Conservation (phyloP, 441 rosid species). For the Gossypium gossypioides region DNA sequence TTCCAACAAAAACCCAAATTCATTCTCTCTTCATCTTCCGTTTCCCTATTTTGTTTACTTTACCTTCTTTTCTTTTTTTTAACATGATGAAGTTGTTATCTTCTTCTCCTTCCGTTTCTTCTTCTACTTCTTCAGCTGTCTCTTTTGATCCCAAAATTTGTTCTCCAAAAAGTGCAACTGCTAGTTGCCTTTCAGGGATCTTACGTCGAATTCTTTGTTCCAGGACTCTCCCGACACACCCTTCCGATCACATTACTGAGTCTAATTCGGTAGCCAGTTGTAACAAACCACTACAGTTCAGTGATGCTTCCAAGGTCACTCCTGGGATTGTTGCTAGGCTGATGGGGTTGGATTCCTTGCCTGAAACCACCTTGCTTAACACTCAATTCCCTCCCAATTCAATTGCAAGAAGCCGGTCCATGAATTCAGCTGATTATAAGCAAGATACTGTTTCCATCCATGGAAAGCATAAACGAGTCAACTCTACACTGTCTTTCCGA, state of each 20-base stretch:
- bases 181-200: conserved; percentile 43
- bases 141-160: conserved; percentile 18
- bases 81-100: conserved; percentile 9
- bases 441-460: conserved; percentile 15
- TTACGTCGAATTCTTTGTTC: conserved; percentile 55
- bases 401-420: conserved; percentile 41
- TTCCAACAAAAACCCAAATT: conserved; percentile 4
- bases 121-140: background rate
- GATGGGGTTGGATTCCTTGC: conserved; percentile 9
- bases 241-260: conserved; percentile 39
- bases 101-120: conserved; percentile 9
- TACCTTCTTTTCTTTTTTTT: background rate
- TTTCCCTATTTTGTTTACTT: conserved; percentile 13
- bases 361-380: background rate
- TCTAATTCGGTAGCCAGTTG: conserved; percentile 15
- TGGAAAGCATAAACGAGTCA: conserved; percentile 26
- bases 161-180: conserved; percentile 26
- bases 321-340: conserved; percentile 14
- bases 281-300: conserved; percentile 1
- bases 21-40: background rate
- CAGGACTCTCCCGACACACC: conserved; percentile 42
- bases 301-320: conserved; percentile 6
- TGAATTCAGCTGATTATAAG: conserved; percentile 29
- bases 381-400: background rate
- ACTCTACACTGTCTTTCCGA: conserved; percentile 28